phyloP scores from a whole-genome alignment of 768 basidiomycete species.

The Russula olivacea region DNA sequence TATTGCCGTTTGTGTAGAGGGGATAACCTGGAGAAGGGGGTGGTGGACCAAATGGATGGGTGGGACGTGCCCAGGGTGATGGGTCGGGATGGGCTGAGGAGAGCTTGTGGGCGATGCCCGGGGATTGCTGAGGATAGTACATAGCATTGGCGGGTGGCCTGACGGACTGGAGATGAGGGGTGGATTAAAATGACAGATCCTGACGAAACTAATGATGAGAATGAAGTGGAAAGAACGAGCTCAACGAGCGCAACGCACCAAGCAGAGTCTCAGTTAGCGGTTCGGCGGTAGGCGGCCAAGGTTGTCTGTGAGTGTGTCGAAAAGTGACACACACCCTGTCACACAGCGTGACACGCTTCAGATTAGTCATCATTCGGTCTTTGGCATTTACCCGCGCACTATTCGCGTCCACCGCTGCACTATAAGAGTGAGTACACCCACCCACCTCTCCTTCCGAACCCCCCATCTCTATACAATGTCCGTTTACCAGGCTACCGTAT shows the following conservation, averaged over 20 bases:
- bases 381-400: slow-evolving; percentile 18
- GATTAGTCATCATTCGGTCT: slow-evolving; percentile 15
- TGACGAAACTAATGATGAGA: slow-evolving; percentile 1
- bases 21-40: slow-evolving; percentile 73
- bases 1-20: slow-evolving; percentile 65
- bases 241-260: not conserved
- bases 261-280: not conserved
- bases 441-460: not conserved
- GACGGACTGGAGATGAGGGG: not conserved
- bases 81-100: slow-evolving; percentile 65
- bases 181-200: slow-evolving; percentile 19
- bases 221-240: not conserved
- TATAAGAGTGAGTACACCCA: slow-evolving; percentile 19
- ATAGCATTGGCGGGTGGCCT: slow-evolving; percentile 44
- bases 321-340: not conserved
- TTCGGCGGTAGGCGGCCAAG: too few relatives aligned
- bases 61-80: slow-evolving; percentile 58
- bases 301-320: not conserved
- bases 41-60: slow-evolving; percentile 49
- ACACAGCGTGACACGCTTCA: not conserved
- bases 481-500: slow-evolving; percentile 76
- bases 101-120: slow-evolving; percentile 72
- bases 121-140: slow-evolving; percentile 84
- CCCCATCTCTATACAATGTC: slow-evolving; percentile 40
- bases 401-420: slow-evolving; percentile 25